Percentiles rank a stretch among this genome's conserved stretches.
Evolutionary conservation across 1,284 basidiomycete species (phyloP).

Genomic region (Fomes fomentarius): DNA sequence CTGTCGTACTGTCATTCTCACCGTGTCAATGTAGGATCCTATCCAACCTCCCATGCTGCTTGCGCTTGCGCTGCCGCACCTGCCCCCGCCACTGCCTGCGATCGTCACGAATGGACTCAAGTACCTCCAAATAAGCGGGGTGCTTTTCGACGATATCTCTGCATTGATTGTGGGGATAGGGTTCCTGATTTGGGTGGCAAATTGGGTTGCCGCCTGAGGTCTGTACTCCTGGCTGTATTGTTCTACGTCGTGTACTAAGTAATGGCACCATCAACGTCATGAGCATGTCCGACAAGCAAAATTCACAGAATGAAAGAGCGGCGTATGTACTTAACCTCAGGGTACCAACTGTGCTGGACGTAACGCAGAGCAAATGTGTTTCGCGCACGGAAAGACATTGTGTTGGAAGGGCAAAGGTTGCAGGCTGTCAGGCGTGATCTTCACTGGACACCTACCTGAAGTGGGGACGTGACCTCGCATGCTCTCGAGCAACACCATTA

Average conservation of each 20-base stretch:
- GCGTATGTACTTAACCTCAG: too few species aligned
- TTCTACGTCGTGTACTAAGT: slow-evolving; percentile 18
- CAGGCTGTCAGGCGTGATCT: too few species aligned
- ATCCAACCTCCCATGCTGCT: slow-evolving; percentile 62
- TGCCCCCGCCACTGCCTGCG: slow-evolving; percentile 66
- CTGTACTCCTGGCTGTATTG: slow-evolving; percentile 11
- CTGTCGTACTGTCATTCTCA: slow-evolving; percentile 11
- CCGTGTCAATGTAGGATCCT: slow-evolving; percentile 48
- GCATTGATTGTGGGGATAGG: slow-evolving; percentile 66
- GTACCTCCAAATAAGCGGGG: slow-evolving; percentile 65
- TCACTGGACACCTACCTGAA: too few species aligned
- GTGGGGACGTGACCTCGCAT: too few species aligned
- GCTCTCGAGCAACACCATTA: too few species aligned
- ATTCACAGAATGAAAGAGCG: too few species aligned
- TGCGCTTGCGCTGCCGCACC: slow-evolving; percentile 59
- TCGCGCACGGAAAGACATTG: too few species aligned
- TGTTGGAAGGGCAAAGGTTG: too few species aligned
- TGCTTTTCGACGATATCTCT: slow-evolving; percentile 71
- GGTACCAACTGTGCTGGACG: too few species aligned
- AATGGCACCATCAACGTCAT: slow-evolving; percentile 7
- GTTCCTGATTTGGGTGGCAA: slow-evolving; percentile 57
- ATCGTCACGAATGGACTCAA: slow-evolving; percentile 62
- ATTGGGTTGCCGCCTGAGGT: slow-evolving; percentile 42
- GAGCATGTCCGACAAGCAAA: too few species aligned
- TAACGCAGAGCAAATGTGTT: too few species aligned